Percentiles rank a stretch among this genome's conserved stretches.
Conservation (phyloP, 768 basidiomycete species). For the Dacryopinax primogenitus region DNA sequence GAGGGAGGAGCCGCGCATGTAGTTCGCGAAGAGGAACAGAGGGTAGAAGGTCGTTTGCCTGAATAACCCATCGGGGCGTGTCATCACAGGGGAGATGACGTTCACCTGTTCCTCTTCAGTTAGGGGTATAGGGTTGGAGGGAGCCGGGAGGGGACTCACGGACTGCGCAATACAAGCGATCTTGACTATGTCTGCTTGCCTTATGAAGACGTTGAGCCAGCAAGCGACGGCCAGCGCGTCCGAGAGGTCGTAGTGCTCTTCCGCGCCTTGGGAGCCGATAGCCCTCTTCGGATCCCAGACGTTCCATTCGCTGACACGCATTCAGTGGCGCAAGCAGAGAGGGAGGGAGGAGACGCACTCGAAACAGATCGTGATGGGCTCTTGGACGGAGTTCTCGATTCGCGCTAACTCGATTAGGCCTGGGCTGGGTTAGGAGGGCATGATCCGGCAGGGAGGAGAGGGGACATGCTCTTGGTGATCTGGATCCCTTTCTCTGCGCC, state of each 20-base stretch:
- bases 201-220: conserved; percentile 49
- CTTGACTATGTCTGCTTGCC: conserved; percentile 46
- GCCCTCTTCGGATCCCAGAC: conserved; percentile 36
- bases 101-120: conserved; percentile 11
- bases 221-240: conserved; percentile 46
- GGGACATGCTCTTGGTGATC: conserved; percentile 31
- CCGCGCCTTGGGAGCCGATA: conserved; percentile 38
- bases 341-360: conserved; percentile 23
- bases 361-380: conserved; percentile 30
- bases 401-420: conserved; percentile 38
- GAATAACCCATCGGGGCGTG: conserved; percentile 34
- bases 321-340: neutral
- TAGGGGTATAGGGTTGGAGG: conserved; percentile 12
- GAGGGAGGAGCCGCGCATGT: conserved; percentile 41
- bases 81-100: conserved; percentile 34
- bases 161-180: conserved; percentile 51
- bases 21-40: conserved; percentile 41
- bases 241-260: conserved; percentile 42
- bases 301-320: conserved; percentile 34
- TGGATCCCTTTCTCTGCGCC: conserved; percentile 43
- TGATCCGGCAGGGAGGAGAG: neutral
- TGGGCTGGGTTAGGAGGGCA: neutral
- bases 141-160: conserved; percentile 36
- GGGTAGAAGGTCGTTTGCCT: conserved; percentile 41
- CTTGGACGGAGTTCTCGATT: conserved; percentile 17